These are phyloP conservation scores for Apiospora arundinis DNA, from an alignment of 2,329 filamentous ascomycete genomes.

Conservation along the genomic window DNA sequence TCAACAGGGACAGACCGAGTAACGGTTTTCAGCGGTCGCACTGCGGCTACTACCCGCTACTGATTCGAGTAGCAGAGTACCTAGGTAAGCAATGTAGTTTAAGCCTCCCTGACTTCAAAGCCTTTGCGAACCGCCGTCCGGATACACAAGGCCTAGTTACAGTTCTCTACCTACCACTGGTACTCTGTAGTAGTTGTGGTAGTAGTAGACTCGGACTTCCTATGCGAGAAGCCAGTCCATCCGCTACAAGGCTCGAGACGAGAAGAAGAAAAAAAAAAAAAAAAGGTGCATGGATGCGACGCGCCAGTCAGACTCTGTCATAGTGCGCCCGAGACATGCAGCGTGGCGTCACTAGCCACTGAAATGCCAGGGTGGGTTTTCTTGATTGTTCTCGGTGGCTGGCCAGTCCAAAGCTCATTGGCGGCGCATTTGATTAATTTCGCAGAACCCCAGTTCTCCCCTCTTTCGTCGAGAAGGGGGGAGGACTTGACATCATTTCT, in stretches of 20 bases:
- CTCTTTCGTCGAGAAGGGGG: not conserved
- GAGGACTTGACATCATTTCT: not conserved
- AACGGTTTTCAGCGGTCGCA: slow-evolving; percentile 11
- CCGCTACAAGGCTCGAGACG: not conserved
- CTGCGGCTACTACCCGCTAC: no score
- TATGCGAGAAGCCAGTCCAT: not conserved
- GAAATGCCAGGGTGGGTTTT: not conserved
- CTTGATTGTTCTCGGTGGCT: slow-evolving; percentile 14
- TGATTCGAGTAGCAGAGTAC: no score
- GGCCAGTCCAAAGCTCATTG: not conserved
- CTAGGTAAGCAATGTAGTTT: not conserved
- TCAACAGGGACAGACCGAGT: not conserved
- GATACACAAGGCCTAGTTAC: no score
- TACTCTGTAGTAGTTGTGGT: no score
- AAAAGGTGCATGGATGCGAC: not conserved
- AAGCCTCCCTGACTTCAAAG: not conserved
- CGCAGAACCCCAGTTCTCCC: not conserved
- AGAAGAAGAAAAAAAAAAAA: not conserved
- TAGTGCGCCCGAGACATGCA: slow-evolving; percentile 3
- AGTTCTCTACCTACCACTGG: no score
- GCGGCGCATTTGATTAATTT: not conserved
- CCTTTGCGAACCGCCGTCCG: no score
- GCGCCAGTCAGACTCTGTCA: slow-evolving; percentile 5
- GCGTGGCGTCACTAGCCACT: slow-evolving; percentile 18
- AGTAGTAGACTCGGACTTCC: not conserved